phyloP scores from a whole-genome alignment of 75 land plant genomes.

The Pinus tabuliformis region DNA sequence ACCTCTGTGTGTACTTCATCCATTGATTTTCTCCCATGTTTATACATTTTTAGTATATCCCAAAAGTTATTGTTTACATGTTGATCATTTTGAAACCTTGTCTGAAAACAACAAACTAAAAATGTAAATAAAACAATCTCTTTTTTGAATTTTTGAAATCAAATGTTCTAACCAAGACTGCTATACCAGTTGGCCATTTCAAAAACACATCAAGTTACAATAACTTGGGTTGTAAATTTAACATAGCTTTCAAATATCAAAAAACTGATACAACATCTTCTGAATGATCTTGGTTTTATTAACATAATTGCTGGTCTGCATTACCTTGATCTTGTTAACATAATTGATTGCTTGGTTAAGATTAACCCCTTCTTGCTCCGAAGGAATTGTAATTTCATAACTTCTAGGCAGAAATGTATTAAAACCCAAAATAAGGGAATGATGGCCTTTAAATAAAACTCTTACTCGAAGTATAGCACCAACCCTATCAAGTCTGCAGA shows the following conservation, averaged over 20 bases:
- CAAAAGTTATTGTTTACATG: constrained; percentile 76
- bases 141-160: no score
- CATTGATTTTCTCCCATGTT: constrained; percentile 71
- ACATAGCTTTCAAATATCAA: not conserved
- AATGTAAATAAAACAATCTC: not conserved
- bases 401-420: constrained; percentile 92
- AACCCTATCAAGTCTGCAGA: constrained; percentile 62
- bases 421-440: constrained; percentile 75
- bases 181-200: not conserved
- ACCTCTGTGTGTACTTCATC: constrained; percentile 86
- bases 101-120: constrained; percentile 27
- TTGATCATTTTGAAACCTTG: constrained; percentile 73
- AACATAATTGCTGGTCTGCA: not conserved
- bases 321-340: constrained; percentile 94
- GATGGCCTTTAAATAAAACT: constrained; percentile 76
- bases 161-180: not conserved
- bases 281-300: no score
- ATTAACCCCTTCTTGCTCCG: constrained; percentile 74
- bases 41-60: constrained; percentile 76
- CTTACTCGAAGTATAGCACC: constrained; percentile 84
- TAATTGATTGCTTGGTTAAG: constrained; percentile 81
- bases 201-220: not conserved
- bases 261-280: not conserved
- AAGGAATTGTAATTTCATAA: constrained; percentile 74
- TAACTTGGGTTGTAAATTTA: not conserved